These are phyloP conservation scores for Phytophthora pseudosyringae DNA, from an alignment of 352 stramenopile genomes.

Conservation along the genomic window DNA sequence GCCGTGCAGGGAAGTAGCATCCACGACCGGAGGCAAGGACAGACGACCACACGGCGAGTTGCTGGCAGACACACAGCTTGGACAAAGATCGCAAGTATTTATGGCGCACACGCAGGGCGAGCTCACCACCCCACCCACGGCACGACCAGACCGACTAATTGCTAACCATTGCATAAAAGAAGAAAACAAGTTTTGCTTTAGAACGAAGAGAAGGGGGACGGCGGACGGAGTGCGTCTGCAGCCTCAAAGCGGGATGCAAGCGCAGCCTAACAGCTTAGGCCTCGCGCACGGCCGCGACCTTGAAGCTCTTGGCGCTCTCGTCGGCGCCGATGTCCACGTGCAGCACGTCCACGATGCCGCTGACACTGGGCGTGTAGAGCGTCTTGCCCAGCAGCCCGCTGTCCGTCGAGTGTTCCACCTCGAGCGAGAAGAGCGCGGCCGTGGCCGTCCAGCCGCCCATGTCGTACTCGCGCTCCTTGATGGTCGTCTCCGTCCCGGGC, in stretches of 20 bases:
- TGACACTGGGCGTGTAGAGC: conserved; percentile 62
- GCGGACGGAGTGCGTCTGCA: not conserved
- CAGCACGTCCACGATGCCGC: conserved; percentile 61
- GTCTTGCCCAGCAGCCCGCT: conserved; percentile 41
- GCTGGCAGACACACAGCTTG: conserved; percentile 31
- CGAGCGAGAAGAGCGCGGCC: conserved; percentile 61
- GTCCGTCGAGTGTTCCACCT: conserved; percentile 51
- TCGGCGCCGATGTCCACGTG: conserved; percentile 65
- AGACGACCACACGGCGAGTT: not conserved
- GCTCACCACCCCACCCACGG: conserved; percentile 9
- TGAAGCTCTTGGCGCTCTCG: conserved; percentile 39
- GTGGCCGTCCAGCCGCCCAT: conserved; percentile 80
- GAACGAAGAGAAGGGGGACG: conserved; percentile 12
- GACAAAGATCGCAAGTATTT: conserved; percentile 52
- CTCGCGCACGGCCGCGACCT: conserved; percentile 52
- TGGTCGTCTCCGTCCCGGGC: conserved; percentile 38
- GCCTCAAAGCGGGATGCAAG: not conserved
- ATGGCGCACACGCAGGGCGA: conserved; percentile 36
- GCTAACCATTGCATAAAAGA: conserved; percentile 31
- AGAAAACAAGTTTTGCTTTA: conserved; percentile 35
- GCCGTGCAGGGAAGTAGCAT: conserved; percentile 8
- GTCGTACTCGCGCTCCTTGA: conserved; percentile 78
- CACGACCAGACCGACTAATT: conserved; percentile 23
- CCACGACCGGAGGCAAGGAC: not conserved
- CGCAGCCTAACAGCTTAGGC: conserved; percentile 25